A percentile compares a stretch with the other conserved stretches of the same genome.
These are phyloP conservation scores for Colletotrichum cordylinicola DNA, from an alignment of 2,329 filamentous ascomycete genomes.

Conservation along the genomic window DNA sequence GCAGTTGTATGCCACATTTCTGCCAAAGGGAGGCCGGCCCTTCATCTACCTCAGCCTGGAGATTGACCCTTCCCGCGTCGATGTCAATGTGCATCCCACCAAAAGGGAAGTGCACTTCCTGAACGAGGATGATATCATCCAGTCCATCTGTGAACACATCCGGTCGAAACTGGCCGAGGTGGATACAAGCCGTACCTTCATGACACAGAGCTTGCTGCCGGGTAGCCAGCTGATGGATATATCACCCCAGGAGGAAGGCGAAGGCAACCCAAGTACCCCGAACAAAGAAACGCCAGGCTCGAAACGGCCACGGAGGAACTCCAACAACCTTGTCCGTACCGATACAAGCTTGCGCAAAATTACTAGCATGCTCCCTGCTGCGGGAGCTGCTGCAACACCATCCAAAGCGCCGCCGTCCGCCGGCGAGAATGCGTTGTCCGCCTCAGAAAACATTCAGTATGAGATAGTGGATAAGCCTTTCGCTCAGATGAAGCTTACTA, in stretches of 20 bases:
- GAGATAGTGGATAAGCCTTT: slow-evolving; percentile 73
- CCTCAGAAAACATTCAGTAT: slow-evolving; percentile 68
- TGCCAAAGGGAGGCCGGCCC: slow-evolving; percentile 93
- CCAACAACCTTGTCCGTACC: slow-evolving; percentile 86
- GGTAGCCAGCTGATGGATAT: slow-evolving; percentile 53
- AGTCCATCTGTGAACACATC: slow-evolving; percentile 82
- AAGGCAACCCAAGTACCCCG: slow-evolving; percentile 30
- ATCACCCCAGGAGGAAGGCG: slow-evolving; percentile 26
- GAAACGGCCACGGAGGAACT: slow-evolving; percentile 45
- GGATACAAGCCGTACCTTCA: slow-evolving; percentile 91
- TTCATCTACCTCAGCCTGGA: slow-evolving; percentile 93
- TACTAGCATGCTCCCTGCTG: slow-evolving; percentile 87
- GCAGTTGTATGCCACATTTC: slow-evolving; percentile 83
- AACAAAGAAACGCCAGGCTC: slow-evolving; percentile 39
- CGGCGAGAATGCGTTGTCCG: slow-evolving; percentile 40
- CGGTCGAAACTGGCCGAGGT: slow-evolving; percentile 81
- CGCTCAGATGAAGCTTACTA: slow-evolving; percentile 77
- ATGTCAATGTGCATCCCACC: slow-evolving; percentile 97
- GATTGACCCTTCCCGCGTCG: slow-evolving; percentile 89
- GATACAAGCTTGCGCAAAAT: slow-evolving; percentile 92
- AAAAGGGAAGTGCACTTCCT: slow-evolving; percentile 97
- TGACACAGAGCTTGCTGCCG: slow-evolving; percentile 89
- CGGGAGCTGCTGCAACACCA: slow-evolving; percentile 33
- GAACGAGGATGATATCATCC: slow-evolving; percentile 95
- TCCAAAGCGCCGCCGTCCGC: not conserved